Base-by-base conservation (phyloP, 371 early-diverging fungal genomes). In the Capillidium heterosporum region DNA sequence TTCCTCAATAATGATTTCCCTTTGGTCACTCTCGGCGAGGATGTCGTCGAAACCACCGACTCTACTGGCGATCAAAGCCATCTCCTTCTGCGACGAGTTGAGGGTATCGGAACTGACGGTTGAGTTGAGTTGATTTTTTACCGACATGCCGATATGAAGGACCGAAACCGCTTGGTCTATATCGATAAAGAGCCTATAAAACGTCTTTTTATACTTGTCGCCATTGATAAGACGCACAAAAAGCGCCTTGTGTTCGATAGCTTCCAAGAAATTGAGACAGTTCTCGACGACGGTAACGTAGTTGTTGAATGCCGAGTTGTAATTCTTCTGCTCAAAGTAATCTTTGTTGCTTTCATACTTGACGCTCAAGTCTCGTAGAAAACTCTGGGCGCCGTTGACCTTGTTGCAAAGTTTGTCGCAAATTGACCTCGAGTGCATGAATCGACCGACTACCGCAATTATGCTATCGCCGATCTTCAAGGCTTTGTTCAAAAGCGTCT, bases 91-190 rank as follows among this genome's bases (percentile, higher is more conserved):
- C 19, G 53, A 53, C 19, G 4, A 4, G 10, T 53, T 53, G 15
- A 32, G n/a, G 13, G 40, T 8, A 15, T 53, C 31, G 17, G 49
- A 19, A 39, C 19, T 35, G 10, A 10, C 15, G 2, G 17, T n/a
- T 7, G 8, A 10, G 24, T 21, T 29, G 19, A 35, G 26, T 29
- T 35, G 31, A 19, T 26, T 23, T 26, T 53, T 53, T 13, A 53
- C 53, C 5, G 53, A 23, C 3, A 53, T 17, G 26, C 53, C 53
- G 3, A 53, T 21, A 40, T 39, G 31, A 5, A 53, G 19, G 8
- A 53, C 53, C 8, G 41, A 53, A 5, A 53, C 23, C 17, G 53
- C 53, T 53, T 53, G 53, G 39, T 53, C 53, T 17, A 53, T 53
- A 53, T 32, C 53, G 39, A 53, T 53, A 53, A 53, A 53, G 5